A percentile compares a stretch with the other conserved stretches of the same genome.
Conservation (phyloP, 768 basidiomycete species). For the Heimioporus sp. region DNA sequence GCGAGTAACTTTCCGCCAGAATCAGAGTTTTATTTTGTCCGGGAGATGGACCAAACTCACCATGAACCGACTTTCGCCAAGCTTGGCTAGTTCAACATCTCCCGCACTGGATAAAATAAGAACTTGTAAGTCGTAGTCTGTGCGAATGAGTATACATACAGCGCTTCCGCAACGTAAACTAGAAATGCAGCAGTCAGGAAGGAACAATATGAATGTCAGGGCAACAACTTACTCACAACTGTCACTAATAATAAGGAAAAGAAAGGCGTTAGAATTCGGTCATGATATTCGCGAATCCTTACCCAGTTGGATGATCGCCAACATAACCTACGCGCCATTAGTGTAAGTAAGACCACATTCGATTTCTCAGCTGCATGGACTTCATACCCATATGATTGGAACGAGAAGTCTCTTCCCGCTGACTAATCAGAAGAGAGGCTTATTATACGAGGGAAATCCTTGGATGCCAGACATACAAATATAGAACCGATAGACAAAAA, state of each 20-base stretch:
- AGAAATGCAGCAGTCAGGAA: background rate
- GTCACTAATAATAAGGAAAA: too few relatives aligned
- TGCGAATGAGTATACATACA: background rate
- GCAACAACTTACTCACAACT: too few relatives aligned
- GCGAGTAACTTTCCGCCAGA: background rate
- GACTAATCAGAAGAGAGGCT: background rate
- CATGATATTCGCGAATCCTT: background rate
- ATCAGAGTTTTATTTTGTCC: background rate
- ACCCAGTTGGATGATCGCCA: slow-evolving; percentile 6
- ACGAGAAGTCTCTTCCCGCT: background rate
- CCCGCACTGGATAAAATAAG: too few relatives aligned
- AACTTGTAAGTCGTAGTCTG: background rate
- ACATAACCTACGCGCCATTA: background rate
- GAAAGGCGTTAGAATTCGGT: too few relatives aligned
- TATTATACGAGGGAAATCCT: too few relatives aligned
- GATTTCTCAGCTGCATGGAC: background rate
- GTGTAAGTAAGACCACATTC: background rate
- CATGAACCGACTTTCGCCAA: background rate
- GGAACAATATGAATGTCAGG: too few relatives aligned
- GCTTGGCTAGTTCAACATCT: background rate
- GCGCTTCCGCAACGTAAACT: background rate
- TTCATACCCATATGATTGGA: background rate
- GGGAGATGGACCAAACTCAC: background rate
- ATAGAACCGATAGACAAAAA: slow-evolving; percentile 14
- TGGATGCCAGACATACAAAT: slow-evolving; percentile 1